Percentiles rank a stretch among this genome's conserved stretches.
phyloP scores from a whole-genome alignment of 805 yeast genomes.

The Sporopachydermia quercuum region DNA sequence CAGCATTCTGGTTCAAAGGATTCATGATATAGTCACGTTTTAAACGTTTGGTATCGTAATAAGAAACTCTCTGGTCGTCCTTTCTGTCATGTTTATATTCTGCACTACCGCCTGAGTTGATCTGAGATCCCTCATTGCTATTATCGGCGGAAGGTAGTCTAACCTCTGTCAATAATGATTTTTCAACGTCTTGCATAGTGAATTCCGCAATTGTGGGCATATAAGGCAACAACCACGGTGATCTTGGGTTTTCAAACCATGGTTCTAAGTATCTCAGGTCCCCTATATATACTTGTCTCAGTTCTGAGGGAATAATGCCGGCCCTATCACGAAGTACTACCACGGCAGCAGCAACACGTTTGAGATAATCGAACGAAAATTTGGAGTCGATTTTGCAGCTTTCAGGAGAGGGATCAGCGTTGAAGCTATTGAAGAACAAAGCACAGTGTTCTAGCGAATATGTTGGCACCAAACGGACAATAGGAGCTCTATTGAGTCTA shows the following conservation, averaged over 20 bases:
- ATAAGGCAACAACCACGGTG: conserved; percentile 70
- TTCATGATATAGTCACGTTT: conserved; percentile 55
- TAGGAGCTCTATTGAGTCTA: conserved; percentile 32
- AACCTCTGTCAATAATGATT: conserved; percentile 60
- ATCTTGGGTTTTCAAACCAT: conserved; percentile 37
- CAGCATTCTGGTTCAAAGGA: conserved; percentile 42
- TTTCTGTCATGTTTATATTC: conserved; percentile 11
- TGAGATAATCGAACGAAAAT: conserved; percentile 30
- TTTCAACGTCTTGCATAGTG: conserved; percentile 63
- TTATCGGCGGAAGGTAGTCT: conserved; percentile 32
- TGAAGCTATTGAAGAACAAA: conserved; percentile 25
- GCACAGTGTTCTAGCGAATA: conserved; percentile 78
- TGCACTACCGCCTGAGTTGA: conserved; percentile 16
- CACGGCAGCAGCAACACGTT: conserved; percentile 62
- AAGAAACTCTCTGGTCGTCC: conserved; percentile 18
- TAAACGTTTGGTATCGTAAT: conserved; percentile 47
- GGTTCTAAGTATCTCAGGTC: conserved; percentile 44
- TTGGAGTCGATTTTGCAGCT: no score
- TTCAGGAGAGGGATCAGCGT: conserved; percentile 15
- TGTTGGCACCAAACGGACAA: conserved; percentile 57
- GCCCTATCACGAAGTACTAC: conserved; percentile 72
- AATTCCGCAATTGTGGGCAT: conserved; percentile 47
- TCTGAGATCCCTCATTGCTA: conserved; percentile 33
- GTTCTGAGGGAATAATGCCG: conserved; percentile 68
- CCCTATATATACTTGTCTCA: conserved; percentile 59